Evolutionary conservation across 148 eudicot species (phyloP).

Genomic region (Silene latifolia): DNA sequence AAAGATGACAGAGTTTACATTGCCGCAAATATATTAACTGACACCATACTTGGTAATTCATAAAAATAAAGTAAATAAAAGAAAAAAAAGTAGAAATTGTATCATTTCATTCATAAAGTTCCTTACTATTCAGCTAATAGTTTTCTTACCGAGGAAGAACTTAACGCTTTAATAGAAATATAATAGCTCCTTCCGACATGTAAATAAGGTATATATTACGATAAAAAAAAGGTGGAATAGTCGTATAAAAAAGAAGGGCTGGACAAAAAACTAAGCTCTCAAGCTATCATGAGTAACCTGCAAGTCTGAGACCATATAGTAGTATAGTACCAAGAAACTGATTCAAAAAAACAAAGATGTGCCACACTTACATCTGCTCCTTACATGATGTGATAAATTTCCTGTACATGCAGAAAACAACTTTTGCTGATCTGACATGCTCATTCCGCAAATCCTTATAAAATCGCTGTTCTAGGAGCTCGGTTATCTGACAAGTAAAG

Average conservation of each 20-base stretch:
- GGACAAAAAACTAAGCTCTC: background rate
- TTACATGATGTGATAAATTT: constrained; percentile 75
- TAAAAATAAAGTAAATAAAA: no score
- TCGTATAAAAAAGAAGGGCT: background rate
- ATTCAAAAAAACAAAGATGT: constrained; percentile 15
- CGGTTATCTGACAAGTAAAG: constrained; percentile 52
- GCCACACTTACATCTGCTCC: constrained; percentile 83
- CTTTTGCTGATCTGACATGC: constrained; percentile 63
- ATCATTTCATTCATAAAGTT: background rate
- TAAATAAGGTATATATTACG: no score
- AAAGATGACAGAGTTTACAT: background rate
- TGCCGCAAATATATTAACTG: no score
- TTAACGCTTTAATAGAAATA: background rate
- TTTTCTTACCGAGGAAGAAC: background rate
- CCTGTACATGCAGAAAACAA: constrained; percentile 61
- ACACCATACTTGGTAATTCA: background rate
- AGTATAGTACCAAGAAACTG: background rate
- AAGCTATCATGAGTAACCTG: background rate
- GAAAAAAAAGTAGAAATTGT: background rate
- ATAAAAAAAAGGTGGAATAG: no score
- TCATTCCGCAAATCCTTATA: constrained; percentile 83
- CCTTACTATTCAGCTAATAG: background rate
- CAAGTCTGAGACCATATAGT: background rate
- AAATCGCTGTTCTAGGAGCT: constrained; percentile 68
- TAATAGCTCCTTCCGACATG: background rate